These are phyloP conservation scores for Barnettozyma siamensis DNA, from an alignment of 805 yeast species.

Conservation along the genomic window DNA sequence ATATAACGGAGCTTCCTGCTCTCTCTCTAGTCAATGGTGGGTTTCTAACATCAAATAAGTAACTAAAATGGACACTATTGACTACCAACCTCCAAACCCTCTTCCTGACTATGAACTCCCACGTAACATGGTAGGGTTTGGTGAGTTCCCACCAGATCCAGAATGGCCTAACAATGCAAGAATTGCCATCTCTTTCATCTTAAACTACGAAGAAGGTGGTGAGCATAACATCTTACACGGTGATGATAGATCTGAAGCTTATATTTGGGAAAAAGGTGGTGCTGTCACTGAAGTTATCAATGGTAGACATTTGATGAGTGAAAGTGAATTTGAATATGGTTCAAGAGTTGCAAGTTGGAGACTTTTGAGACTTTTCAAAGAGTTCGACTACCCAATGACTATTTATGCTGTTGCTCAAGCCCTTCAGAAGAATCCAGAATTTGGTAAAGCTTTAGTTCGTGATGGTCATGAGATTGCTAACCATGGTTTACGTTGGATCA, in stretches of 20 bases:
- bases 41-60: too few species aligned
- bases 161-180: constrained; percentile 31
- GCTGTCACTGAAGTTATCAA: constrained; percentile 13
- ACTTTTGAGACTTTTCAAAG: constrained; percentile 28
- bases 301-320: constrained; percentile 26
- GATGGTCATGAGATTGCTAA: constrained; percentile 36
- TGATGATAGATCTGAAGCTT: constrained; percentile 21
- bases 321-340: constrained; percentile 31
- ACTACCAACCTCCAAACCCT: neutral
- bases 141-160: constrained; percentile 25
- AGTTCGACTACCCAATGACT: constrained; percentile 29
- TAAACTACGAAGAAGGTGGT: constrained; percentile 33
- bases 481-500: constrained; percentile 34
- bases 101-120: constrained; percentile 15
- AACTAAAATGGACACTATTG: constrained; percentile 1
- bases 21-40: too few species aligned
- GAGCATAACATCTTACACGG: constrained; percentile 28
- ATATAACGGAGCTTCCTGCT: too few species aligned
- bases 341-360: constrained; percentile 31
- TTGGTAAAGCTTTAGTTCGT: constrained; percentile 30
- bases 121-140: constrained; percentile 28
- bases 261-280: constrained; percentile 16
- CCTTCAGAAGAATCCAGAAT: constrained; percentile 28
- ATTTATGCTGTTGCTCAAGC: constrained; percentile 36
- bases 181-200: constrained; percentile 28